Base-by-base conservation (phyloP, 169 alveolate species). In the Cryptosporidium meleagridis region DNA sequence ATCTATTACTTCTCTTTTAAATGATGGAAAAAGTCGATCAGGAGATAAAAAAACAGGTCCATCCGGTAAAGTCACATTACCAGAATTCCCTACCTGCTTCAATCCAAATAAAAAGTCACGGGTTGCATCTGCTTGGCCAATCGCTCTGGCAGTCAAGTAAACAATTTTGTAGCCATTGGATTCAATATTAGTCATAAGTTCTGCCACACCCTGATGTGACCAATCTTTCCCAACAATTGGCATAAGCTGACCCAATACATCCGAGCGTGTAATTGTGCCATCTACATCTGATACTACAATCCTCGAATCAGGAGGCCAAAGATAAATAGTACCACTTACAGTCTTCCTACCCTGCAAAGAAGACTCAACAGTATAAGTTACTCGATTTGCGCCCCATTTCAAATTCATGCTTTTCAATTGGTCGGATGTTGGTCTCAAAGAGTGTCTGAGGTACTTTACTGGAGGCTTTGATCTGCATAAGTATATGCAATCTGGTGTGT, bases 31-130 rank as follows among this genome's bases (percentile, higher is more conserved):
- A 31, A 97, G 91, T 35, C 99, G 95, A 91, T 98, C 99, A 18
- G 99, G 99, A 45, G 98, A 95, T 93, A 98, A 95, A 85, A 98
- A 95, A 69, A 97, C 91, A 12, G 99, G 99, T 0, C 99, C 99
- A 72, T 94, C 96, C 41, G 98, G 97, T 33, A 93, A 91, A 37
- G 87, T 86, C 9, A 33, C 69, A 62, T 85, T 67, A 16, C 91
- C 91, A 48, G 41, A 93, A 85, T 93, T 92, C 31, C 94, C 94
- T 51, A 96, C 95, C 93, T 97, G 97, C 16, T 94, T 92, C 18
- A 97, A 92, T 21, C 97, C 95, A 72, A 94, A 92, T 33, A 98
- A 93, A 89, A 96, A 98, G 29, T 95, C 97, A 41, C 98, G 95
- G 12, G 99, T 97, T 58, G 94, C 92, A 70, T 96, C 98, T 16